Base-by-base conservation (phyloP, 2,329 filamentous ascomycete genomes). In the Exophiala bonariae region DNA sequence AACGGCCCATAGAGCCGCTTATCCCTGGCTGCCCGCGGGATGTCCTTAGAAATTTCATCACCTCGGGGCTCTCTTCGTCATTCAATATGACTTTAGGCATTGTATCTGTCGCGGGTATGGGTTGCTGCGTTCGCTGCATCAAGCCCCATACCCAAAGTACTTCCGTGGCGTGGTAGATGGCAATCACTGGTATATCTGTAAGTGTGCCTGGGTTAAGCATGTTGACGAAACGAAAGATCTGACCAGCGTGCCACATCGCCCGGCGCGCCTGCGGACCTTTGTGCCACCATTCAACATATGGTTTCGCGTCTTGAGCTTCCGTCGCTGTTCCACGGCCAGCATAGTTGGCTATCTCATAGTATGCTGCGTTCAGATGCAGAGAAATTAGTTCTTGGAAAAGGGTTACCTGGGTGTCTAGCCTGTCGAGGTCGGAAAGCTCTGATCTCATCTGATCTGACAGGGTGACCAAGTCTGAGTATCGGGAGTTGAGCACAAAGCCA, bases 161-260 rank as follows among this genome's bases (percentile, higher is more conserved):
- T 3, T 89, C 69, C 9, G 78, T 75, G 4, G 82, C 83, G 60
- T 88, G 85, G 59, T 87, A 86, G 0, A 87, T 76, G 0, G 79
- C 81, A 7, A 88, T 79, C 0, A 83, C 83, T 51, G 81, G 80
- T 61, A 88, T 87, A 52, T 85, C 82, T 34, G 80, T 78, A 3
- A 87, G 26, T 3, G 3, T 31, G 19, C 31, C 41, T 8, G 20
- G 6, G 0, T 80, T 74, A 38, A 84, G 77, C 37, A 67, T 50
- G 57, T 76, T 78, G 2, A 81, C 82, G 31, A 78, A 75, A 4
- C 82, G 77, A 4, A 88, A 62, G 1, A 86, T 74, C 62, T 87
- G 85, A 0, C 82, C 84, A 1, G 85, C 85, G 56, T 85, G 82
- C 78, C 81, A 87, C 1, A 87, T 61, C 9, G 83, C 79, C 2